These are phyloP conservation scores for Ceratobasidium papillatum DNA, from an alignment of 1,284 basidiomycete genomes.

Conservation along the genomic window DNA sequence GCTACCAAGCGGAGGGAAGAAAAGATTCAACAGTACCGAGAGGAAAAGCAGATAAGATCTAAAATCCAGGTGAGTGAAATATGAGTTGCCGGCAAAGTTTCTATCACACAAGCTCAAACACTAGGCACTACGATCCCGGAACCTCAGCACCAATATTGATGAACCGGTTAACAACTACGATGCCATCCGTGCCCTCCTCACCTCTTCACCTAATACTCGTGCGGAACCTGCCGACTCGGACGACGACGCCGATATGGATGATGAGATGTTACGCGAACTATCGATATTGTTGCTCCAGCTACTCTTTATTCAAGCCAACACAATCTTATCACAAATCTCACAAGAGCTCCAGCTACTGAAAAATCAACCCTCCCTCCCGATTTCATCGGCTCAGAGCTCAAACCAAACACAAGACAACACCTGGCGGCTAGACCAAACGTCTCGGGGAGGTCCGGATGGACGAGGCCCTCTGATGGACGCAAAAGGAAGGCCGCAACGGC, in stretches of 20 bases:
- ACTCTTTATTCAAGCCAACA: constrained; percentile 72
- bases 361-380: constrained; percentile 58
- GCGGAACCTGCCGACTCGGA: constrained; percentile 44
- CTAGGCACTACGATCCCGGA: constrained; percentile 61
- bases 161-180: constrained; percentile 43
- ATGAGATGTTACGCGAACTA: constrained; percentile 71
- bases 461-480: constrained; percentile 76
- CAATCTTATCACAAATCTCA: constrained; percentile 45
- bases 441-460: constrained; percentile 55
- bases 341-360: constrained; percentile 80
- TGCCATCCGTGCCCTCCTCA: constrained; percentile 28
- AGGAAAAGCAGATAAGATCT: constrained; percentile 79
- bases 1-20: constrained; percentile 75
- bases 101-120: constrained; percentile 17
- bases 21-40: constrained; percentile 88
- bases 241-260: constrained; percentile 65
- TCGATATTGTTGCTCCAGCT: constrained; percentile 77
- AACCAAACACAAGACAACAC: constrained; percentile 55
- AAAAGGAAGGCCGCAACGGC: constrained; percentile 81
- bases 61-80: constrained; percentile 68
- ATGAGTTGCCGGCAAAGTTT: neutral
- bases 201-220: constrained; percentile 7
- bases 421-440: constrained; percentile 77
- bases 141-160: constrained; percentile 49
- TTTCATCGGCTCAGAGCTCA: neutral